Conservation (phyloP, 306 rosid species). For the Dryas alaskensis region DNA sequence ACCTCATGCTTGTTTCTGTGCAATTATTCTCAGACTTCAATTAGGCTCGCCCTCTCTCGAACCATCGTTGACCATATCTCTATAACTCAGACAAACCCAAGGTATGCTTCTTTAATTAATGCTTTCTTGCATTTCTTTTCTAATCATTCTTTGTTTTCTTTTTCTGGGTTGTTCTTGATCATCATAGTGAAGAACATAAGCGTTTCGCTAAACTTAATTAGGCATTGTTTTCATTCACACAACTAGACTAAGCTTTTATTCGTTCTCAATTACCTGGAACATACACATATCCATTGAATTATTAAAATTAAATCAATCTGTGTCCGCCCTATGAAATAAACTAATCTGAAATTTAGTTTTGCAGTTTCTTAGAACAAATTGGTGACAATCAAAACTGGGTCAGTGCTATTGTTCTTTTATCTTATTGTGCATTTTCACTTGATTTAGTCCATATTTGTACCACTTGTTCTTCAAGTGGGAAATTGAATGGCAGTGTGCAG, state of each 20-base stretch:
- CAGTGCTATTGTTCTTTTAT: background rate
- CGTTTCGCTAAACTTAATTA: background rate
- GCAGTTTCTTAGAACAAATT: background rate
- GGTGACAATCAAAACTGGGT: background rate
- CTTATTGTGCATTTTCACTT: background rate
- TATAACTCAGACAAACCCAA: background rate
- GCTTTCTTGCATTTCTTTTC: too few relatives aligned
- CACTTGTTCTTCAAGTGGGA: background rate
- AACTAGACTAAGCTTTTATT: background rate
- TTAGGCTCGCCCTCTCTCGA: constrained; percentile 3
- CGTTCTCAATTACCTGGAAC: background rate
- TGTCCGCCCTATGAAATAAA: background rate
- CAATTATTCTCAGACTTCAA: constrained; percentile 11
- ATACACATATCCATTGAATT: background rate
- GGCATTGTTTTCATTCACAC: background rate
- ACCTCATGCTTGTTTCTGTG: background rate
- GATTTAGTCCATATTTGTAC: background rate
- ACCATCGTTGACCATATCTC: constrained; percentile 13
- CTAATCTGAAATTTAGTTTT: background rate
- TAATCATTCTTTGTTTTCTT: background rate
- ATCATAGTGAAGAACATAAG: too few relatives aligned
- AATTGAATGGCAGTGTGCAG: background rate
- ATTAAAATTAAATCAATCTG: background rate
- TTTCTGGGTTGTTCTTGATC: background rate
- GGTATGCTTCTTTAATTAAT: background rate